phyloP scores from a whole-genome alignment of 495 filamentous ascomycete species.

The Penicillium samsonianum region DNA sequence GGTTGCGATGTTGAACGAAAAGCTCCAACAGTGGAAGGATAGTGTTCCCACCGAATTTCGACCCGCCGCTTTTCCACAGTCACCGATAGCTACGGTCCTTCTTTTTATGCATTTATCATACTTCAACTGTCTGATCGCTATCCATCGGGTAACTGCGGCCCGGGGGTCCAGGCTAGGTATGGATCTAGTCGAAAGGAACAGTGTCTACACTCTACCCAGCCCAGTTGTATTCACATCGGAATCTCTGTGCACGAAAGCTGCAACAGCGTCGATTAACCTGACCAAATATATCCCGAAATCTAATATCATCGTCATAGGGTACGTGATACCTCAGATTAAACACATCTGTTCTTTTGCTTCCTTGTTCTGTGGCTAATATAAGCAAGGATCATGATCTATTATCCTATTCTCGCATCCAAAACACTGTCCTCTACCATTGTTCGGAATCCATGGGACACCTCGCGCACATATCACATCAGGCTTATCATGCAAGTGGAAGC shows the following conservation, averaged over 20 bases:
- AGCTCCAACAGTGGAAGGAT: not conserved
- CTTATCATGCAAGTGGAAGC: not conserved
- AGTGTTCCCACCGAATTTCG: not conserved
- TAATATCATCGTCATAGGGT: not conserved
- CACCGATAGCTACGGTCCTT: not conserved
- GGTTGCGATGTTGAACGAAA: not conserved
- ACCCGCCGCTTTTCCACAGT: not conserved
- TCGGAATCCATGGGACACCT: not conserved
- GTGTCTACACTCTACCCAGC: not conserved
- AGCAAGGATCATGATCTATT: not conserved
- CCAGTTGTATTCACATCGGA: not conserved
- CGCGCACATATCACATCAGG: not conserved
- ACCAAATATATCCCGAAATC: not conserved
- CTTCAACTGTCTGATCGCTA: not conserved
- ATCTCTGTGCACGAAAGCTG: not conserved
- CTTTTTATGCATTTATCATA: not conserved
- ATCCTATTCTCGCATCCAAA: not conserved
- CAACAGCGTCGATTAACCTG: not conserved
- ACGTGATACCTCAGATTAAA: not conserved
- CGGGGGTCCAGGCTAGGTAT: not conserved
- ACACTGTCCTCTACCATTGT: not conserved
- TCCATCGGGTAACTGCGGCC: not conserved
- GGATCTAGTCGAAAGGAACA: not conserved
- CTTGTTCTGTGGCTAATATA: not conserved
- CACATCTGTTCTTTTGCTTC: not conserved